A percentile compares a stretch with the other conserved stretches of the same genome.
These are phyloP conservation scores for Tilletia caries DNA, from an alignment of 1,284 basidiomycete species.

Conservation along the genomic window DNA sequence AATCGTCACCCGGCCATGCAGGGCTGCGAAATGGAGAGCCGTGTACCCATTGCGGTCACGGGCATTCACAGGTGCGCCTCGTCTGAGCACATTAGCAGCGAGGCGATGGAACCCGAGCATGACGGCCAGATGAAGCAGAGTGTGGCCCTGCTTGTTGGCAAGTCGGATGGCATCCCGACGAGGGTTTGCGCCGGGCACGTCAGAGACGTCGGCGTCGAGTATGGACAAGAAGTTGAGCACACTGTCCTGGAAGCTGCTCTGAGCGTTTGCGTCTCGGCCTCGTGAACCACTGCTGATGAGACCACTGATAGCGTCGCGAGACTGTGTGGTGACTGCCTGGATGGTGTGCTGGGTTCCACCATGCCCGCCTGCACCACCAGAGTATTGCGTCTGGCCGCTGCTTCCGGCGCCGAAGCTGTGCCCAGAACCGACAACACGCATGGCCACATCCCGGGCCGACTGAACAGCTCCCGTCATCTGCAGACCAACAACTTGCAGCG, in stretches of 20 bases:
- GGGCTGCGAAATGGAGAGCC: constrained; percentile 78
- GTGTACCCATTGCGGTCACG: constrained; percentile 88
- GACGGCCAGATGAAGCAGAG: constrained; percentile 76
- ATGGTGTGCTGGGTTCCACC: neutral
- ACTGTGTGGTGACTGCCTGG: neutral
- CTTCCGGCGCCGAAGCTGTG: constrained; percentile 15
- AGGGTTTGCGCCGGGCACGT: neutral
- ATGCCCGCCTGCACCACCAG: neutral
- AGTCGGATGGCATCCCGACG: constrained; percentile 55
- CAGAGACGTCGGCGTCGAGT: constrained; percentile 58
- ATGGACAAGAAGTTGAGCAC: constrained; percentile 75
- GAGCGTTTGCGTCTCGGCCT: neutral
- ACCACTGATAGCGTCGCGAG: neutral
- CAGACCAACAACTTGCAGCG: constrained; percentile 85
- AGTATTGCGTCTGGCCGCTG: neutral
- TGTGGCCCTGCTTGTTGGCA: constrained; percentile 51
- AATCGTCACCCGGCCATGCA: constrained; percentile 67
- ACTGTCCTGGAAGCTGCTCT: constrained; percentile 65
- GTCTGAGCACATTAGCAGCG: constrained; percentile 68
- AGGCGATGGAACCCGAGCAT: constrained; percentile 75
- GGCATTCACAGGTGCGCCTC: constrained; percentile 73
- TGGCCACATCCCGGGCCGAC: constrained; percentile 82
- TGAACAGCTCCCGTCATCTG: constrained; percentile 95
- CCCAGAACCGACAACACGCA: constrained; percentile 54
- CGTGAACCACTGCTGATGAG: neutral